A percentile compares a stretch with the other conserved stretches of the same genome.
phyloP scores from a whole-genome alignment of 2,329 filamentous ascomycete species.

The Talaromyces sp. region DNA sequence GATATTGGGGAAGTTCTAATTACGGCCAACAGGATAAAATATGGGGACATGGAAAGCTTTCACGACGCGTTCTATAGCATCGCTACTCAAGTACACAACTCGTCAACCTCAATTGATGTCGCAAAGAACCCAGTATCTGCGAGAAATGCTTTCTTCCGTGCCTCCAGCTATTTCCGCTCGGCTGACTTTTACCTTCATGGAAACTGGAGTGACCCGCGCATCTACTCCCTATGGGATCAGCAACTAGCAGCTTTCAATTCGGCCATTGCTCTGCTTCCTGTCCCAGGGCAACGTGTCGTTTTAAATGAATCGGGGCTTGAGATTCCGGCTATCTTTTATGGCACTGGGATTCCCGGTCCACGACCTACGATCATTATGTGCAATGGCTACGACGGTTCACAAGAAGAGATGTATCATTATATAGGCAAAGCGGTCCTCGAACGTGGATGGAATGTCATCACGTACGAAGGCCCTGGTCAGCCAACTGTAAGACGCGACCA shows the following conservation, averaged over 20 bases:
- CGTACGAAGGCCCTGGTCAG: conserved; percentile 51
- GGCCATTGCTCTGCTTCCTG: conserved; percentile 4
- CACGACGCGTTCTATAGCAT: conserved; percentile 34
- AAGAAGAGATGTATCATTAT: conserved; percentile 46
- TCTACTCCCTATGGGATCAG: conserved; percentile 24
- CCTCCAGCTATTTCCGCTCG: conserved; percentile 43
- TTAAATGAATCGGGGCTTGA: conserved; percentile 28
- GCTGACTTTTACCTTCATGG: conserved; percentile 34
- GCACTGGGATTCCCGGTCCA: conserved; percentile 20
- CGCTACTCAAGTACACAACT: background rate
- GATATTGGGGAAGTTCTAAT: conserved; percentile 45
- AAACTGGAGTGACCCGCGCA: conserved; percentile 44
- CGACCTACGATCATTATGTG: conserved; percentile 40
- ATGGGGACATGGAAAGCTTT: conserved; percentile 43
- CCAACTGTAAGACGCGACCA: conserved; percentile 37
- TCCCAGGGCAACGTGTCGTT: background rate
- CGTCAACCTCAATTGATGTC: conserved; percentile 25
- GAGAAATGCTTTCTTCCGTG: conserved; percentile 36
- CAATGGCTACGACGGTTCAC: conserved; percentile 38
- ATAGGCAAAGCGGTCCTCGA: conserved; percentile 29
- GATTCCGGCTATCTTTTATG: conserved; percentile 42
- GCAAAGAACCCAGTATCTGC: conserved; percentile 37
- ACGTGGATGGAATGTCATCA: conserved; percentile 46
- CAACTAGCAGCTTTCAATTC: conserved; percentile 9
- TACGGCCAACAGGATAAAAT: conserved; percentile 38